These are phyloP conservation scores for Penicillium sp. DNA, from an alignment of 2,329 filamentous ascomycete genomes.

Conservation along the genomic window DNA sequence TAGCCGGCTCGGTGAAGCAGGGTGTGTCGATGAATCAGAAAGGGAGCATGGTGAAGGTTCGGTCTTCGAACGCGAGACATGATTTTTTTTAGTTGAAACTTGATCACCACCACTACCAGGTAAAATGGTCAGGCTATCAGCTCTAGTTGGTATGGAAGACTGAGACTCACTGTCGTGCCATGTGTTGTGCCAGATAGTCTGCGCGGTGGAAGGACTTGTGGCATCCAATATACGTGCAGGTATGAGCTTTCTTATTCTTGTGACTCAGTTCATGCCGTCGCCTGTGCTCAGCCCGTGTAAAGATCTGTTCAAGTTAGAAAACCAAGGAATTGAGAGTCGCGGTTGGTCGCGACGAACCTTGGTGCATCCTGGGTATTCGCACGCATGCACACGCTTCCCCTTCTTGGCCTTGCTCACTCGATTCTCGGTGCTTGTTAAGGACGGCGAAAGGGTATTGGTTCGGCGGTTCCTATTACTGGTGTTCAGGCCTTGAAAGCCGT, in stretches of 20 bases:
- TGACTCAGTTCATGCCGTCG: slow-evolving; percentile 54
- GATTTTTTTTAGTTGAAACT: not conserved
- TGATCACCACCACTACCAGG: not conserved
- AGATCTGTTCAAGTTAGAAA: slow-evolving; percentile 37
- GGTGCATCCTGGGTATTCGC: slow-evolving; percentile 49
- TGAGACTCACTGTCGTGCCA: slow-evolving; percentile 50
- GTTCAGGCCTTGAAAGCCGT: not conserved
- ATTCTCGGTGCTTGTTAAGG: slow-evolving; percentile 17
- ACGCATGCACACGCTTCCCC: slow-evolving; percentile 53
- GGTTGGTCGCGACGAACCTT: slow-evolving; percentile 40
- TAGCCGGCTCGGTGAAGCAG: not conserved
- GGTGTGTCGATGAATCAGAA: not conserved
- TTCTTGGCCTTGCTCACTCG: slow-evolving; percentile 56
- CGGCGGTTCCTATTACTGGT: not conserved
- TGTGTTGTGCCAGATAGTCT: slow-evolving; percentile 51
- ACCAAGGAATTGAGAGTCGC: too few relatives aligned
- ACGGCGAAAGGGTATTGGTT: not conserved
- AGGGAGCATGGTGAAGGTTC: not conserved
- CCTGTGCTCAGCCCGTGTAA: slow-evolving; percentile 52
- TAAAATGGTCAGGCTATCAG: not conserved
- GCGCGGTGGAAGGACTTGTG: slow-evolving; percentile 51
- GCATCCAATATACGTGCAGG: slow-evolving; percentile 47
- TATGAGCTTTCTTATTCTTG: slow-evolving; percentile 47
- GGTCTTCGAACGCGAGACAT: not conserved
- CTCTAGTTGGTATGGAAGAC: not conserved